Conservation (phyloP, 345 rosid genomes). For the Lepidium didymum region DNA sequence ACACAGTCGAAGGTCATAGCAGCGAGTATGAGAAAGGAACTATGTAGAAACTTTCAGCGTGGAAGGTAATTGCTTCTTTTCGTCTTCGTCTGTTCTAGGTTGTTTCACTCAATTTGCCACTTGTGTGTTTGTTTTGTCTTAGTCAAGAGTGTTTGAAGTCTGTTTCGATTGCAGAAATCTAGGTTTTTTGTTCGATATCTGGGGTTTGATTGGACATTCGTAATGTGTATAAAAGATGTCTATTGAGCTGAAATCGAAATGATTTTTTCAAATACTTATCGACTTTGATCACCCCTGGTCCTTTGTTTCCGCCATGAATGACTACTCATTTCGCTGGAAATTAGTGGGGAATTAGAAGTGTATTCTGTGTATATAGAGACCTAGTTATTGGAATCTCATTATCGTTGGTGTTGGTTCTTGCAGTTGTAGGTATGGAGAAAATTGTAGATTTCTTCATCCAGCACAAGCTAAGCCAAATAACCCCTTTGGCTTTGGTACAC, state of each 20-base stretch:
- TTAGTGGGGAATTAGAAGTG: neutral
- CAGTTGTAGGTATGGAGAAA: conserved; percentile 80
- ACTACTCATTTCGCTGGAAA: neutral
- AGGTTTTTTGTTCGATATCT: neutral
- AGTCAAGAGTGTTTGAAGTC: neutral
- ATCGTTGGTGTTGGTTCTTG: conserved; percentile 20
- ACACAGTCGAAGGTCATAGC: neutral
- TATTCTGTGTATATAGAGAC: neutral
- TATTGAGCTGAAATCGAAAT: neutral
- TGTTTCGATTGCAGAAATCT: neutral
- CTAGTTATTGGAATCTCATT: neutral
- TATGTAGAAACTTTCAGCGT: conserved; percentile 77
- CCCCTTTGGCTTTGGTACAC: conserved; percentile 53
- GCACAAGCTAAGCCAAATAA: conserved; percentile 41
- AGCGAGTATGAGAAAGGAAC: conserved; percentile 37
- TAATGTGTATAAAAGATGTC: neutral
- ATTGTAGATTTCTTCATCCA: conserved; percentile 64
- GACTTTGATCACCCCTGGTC: neutral
- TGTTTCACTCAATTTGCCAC: neutral
- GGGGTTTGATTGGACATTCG: neutral
- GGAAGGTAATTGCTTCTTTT: conserved; percentile 40
- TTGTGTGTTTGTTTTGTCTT: neutral
- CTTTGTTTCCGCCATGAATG: neutral
- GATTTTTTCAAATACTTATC: neutral
- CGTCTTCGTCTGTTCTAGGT: neutral